Evolutionary conservation across 805 yeast species (phyloP), one percentile per base, ranked within the genome.

Genomic region (Barnettozyma californica): DNA sequence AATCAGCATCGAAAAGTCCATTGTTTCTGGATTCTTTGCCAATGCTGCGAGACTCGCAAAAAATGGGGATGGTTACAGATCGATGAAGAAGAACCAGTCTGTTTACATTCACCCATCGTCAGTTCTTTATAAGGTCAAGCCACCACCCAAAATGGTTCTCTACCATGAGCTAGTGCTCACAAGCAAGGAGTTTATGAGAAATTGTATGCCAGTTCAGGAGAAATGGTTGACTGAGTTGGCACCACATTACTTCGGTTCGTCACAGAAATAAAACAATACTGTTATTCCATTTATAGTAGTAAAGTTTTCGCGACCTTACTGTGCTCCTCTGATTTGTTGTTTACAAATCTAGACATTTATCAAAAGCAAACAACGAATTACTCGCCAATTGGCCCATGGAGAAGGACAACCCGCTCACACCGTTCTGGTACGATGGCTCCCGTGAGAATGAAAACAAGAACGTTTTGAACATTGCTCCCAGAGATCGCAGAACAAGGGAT

Each of bases 21-120:
- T 94, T 47, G 79, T 88, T 3, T 78, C 90, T 4, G 99, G 99
- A 1, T 90, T 88, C 65, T 94, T 94, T 74, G 90, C 95, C 94
- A 97, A 94, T 70, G 95, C 87, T 43, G 98, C 97, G 21, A 90
- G 78, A 37, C 66, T 87, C 21, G 73, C 92, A 70, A 87, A 86
- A 71, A 80, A 84, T n/a, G 83, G 88, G 35, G 87, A 83, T 47
- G 73, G 80, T 35, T 87, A 84, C 61, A 68, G 75, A 42, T 76
- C 86, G 2, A 60, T 84, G 31, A 80, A 80, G 55, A 82, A 81
- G 52, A 82, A 83, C 36, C 84, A 87, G 52, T 76, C 80, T n/a
- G 92, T 89, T 1, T 75, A 70, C 58, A 73, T 92, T 29, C 99
- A 92, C 59, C 99, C 99, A 0, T 84, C 96, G 0, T 86, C 96